phyloP scores from a whole-genome alignment of 352 stramenopile genomes.

The Phytophthora macrochlamydospora region DNA sequence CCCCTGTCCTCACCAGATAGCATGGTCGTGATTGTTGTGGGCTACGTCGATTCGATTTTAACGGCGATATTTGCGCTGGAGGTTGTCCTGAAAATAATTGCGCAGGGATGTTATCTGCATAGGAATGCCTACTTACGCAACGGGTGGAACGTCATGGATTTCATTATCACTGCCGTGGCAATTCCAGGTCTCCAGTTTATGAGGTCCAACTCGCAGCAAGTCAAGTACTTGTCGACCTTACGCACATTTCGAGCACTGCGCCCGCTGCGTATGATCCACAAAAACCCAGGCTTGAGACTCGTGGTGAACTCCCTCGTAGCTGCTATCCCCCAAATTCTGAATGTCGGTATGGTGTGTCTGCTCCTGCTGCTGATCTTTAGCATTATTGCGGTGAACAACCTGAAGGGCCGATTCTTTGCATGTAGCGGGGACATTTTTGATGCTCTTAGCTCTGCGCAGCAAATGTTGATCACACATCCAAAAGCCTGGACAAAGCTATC shows the following conservation, averaged over 20 bases:
- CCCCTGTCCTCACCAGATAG: conserved; percentile 60
- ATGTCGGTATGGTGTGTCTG: conserved; percentile 80
- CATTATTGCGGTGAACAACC: conserved; percentile 92
- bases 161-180: conserved; percentile 69
- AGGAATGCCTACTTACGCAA: conserved; percentile 70
- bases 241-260: conserved; percentile 70
- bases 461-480: conserved; percentile 48
- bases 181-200: conserved; percentile 30
- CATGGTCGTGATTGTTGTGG: conserved; percentile 28
- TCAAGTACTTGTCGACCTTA: conserved; percentile 56
- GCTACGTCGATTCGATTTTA: conserved; percentile 57
- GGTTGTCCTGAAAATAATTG: conserved; percentile 80
- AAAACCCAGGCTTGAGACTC: conserved; percentile 78
- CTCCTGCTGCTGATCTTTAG: conserved; percentile 91
- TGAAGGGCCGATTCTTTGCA: conserved; percentile 86
- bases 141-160: conserved; percentile 88
- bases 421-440: conserved; percentile 63
- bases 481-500: conserved; percentile 55
- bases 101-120: conserved; percentile 63
- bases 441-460: conserved; percentile 31
- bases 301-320: conserved; percentile 87
- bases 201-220: conserved; percentile 3
- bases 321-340: conserved; percentile 82
- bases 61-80: conserved; percentile 78
- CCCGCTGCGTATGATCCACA: conserved; percentile 82